Base-by-base conservation (phyloP, 352 stramenopile species). In the Pythium pyrilobum region DNA sequence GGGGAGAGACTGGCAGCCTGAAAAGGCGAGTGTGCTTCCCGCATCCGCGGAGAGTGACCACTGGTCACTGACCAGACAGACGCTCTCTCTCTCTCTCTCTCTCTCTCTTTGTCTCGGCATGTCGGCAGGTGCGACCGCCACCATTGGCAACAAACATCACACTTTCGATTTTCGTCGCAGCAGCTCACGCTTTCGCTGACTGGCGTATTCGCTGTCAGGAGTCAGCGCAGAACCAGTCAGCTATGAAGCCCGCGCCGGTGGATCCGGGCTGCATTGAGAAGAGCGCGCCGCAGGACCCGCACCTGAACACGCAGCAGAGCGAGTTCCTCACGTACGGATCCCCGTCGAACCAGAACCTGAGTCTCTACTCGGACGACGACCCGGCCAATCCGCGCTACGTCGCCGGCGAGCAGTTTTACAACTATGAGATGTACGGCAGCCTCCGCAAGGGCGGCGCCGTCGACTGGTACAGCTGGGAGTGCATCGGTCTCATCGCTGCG, bases 331-430 rank as follows among this genome's bases (percentile, higher is more conserved):
- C 48, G 28, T 55, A 65, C 49, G 51, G 56, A 12, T 59, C 49
- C 11, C 57, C 57, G 39, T 52, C 45, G 11, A 34, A 43, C 20
- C 48, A 59, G 49, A 25, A 56, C 27, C 34, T 64, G 13, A 59
- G 49, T 31, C 37, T 65, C 20, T 59, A 59, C 50, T 65, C 57
- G 23, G 56, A 64, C 10, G 57, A 59, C 24, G 57, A 56, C 38
- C 47, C 31, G 23, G 37, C 40, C 21, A 58, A 64, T 34, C 47
- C 39, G 25, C 79, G 72, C 56, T 89, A 79, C 54, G 77, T 88
- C 38, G 73, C 75, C 0, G 77, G 80, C 8, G 75, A 84, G 40
- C 71, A 87, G 57, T 85, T 85, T 50, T 88, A 85, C 65, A 85
- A 88, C 57, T 74, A 83, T 49, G 71, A 85, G 32, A 79, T 81